These are phyloP conservation scores for Aspergillus neoniger DNA, from an alignment of 2,329 filamentous ascomycete species.

Conservation along the genomic window DNA sequence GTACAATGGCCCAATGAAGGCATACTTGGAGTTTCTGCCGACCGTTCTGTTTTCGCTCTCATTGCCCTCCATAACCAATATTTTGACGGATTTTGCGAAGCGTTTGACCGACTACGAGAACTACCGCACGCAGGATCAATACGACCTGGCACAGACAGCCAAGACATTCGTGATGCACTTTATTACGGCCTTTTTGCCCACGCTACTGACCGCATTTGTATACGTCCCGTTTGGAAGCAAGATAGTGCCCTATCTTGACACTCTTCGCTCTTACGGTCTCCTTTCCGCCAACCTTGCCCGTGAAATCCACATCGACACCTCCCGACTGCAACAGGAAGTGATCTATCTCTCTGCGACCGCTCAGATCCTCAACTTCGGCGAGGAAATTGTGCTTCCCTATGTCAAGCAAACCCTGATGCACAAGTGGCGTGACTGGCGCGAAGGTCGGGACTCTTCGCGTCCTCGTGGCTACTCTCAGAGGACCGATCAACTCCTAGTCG, in stretches of 20 bases:
- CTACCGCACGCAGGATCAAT: slow-evolving; percentile 82
- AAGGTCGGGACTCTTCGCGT: slow-evolving; percentile 36
- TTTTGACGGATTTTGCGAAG: slow-evolving; percentile 76
- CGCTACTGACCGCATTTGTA: slow-evolving; percentile 90
- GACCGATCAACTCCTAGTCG: slow-evolving; percentile 56
- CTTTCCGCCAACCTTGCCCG: slow-evolving; percentile 45
- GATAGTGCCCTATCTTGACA: slow-evolving; percentile 80
- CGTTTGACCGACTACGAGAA: slow-evolving; percentile 83
- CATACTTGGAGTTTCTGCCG: slow-evolving; percentile 79
- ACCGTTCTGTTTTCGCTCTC: slow-evolving; percentile 82
- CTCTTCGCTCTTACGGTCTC: slow-evolving; percentile 66
- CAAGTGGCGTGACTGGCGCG: slow-evolving; percentile 58
- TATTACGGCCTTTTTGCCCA: slow-evolving; percentile 89
- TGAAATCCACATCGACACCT: slow-evolving; percentile 78
- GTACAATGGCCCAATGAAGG: slow-evolving; percentile 85
- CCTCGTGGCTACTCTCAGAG: slow-evolving; percentile 33
- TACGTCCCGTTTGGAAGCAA: slow-evolving; percentile 88
- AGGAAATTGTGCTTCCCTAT: slow-evolving; percentile 83
- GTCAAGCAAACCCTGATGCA: slow-evolving; percentile 75
- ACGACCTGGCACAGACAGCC: slow-evolving; percentile 79
- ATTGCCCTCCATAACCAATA: slow-evolving; percentile 73
- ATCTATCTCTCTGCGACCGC: slow-evolving; percentile 96
- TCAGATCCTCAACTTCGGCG: slow-evolving; percentile 81
- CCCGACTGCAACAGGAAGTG: slow-evolving; percentile 82
- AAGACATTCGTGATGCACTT: slow-evolving; percentile 98